Evolutionary conservation across 768 basidiomycete genomes (phyloP).

Genomic region (Serendipita sp.): DNA sequence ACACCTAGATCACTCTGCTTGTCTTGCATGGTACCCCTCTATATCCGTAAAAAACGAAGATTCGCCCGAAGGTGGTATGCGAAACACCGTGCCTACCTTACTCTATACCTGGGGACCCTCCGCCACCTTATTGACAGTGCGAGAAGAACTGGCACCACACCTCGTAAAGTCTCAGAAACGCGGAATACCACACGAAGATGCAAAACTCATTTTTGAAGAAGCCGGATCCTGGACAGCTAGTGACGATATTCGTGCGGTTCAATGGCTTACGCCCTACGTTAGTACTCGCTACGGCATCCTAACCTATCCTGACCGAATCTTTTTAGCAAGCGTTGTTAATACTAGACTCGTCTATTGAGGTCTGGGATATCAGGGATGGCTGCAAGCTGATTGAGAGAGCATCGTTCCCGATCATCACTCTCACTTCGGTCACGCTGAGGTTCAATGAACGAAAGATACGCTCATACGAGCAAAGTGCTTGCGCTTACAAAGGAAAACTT

Average conservation of each 20-base stretch:
- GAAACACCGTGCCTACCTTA: constrained; percentile 3
- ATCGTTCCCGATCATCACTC: not conserved
- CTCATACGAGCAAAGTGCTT: constrained; percentile 42
- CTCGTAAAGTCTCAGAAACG: not conserved
- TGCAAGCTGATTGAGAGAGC: not conserved
- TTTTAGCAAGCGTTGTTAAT: constrained; percentile 5
- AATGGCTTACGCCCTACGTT: constrained; percentile 84
- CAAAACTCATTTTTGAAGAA: constrained; percentile 48
- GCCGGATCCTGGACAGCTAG: constrained; percentile 43
- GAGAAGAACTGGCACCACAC: not conserved
- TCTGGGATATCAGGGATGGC: constrained; percentile 5
- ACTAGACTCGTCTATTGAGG: not conserved
- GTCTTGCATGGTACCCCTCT: constrained; percentile 74
- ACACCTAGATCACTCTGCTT: constrained; percentile 40
- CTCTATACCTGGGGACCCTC: not conserved
- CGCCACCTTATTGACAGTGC: not conserved
- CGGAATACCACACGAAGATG: constrained; percentile 29
- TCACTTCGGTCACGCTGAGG: not conserved
- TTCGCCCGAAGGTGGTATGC: not conserved
- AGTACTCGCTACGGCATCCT: constrained; percentile 25
- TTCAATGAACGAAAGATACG: constrained; percentile 7
- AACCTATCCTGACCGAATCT: not conserved
- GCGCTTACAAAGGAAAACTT: constrained; percentile 77
- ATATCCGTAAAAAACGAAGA: constrained; percentile 16
- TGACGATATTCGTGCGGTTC: constrained; percentile 51